These are phyloP conservation scores for Ramaria rubella DNA, from an alignment of 768 basidiomycete genomes.

Conservation along the genomic window DNA sequence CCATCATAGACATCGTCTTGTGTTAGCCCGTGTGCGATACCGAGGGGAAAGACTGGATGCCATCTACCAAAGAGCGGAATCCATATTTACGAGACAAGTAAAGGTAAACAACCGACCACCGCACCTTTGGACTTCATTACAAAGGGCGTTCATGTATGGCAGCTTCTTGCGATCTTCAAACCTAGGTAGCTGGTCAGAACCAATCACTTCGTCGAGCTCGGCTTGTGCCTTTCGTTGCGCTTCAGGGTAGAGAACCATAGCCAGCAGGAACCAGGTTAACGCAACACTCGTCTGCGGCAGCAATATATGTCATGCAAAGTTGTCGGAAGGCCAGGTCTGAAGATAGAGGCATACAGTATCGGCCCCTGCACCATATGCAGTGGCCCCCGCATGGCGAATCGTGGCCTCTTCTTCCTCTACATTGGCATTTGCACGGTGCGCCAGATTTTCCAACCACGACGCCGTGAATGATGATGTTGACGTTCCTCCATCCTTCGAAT, in stretches of 20 bases:
- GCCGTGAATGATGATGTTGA: background rate
- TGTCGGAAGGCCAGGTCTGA: background rate
- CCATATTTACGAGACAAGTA: background rate
- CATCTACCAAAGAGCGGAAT: slow-evolving; percentile 4
- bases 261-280: slow-evolving; percentile 14
- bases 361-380: slow-evolving; percentile 6
- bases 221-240: slow-evolving; percentile 12
- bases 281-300: background rate
- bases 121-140: slow-evolving; percentile 8
- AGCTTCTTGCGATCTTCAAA: slow-evolving; percentile 6
- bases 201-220: slow-evolving; percentile 14
- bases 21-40: background rate
- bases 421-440: background rate
- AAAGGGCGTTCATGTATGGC: slow-evolving; percentile 6
- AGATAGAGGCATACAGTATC: slow-evolving; percentile 24
- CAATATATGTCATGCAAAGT: background rate
- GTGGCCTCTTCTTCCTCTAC: background rate
- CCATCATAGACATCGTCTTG: slow-evolving; percentile 1
- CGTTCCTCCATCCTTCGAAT: background rate
- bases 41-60: slow-evolving; percentile 3
- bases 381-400: background rate
- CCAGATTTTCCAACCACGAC: background rate
- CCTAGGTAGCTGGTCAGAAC: slow-evolving; percentile 10
- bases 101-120: background rate
- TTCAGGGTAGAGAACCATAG: slow-evolving; percentile 13